Conservation (phyloP, 176 grass and related monocot species). For the Paspalum vaginatum region DNA sequence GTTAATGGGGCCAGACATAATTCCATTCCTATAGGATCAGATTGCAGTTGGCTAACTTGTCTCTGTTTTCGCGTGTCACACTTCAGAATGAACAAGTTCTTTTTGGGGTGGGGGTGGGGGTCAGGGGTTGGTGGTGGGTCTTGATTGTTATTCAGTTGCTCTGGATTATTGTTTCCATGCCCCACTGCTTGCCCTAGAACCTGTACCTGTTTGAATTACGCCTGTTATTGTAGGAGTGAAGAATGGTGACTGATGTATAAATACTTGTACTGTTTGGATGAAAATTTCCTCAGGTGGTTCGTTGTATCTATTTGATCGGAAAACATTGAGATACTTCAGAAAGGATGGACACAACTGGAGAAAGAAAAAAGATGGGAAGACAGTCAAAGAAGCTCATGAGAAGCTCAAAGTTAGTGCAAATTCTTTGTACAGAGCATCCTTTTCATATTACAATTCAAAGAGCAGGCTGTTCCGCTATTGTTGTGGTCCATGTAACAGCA, state of each 20-base stretch:
- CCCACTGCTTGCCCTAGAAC: not conserved
- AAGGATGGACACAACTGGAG: constrained; percentile 91
- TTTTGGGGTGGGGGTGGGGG: no score
- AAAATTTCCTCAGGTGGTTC: constrained; percentile 65
- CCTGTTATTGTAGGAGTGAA: not conserved
- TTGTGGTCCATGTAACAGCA: constrained; percentile 9
- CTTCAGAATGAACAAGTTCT: not conserved
- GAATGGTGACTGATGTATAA: not conserved
- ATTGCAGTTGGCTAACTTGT: constrained; percentile 11
- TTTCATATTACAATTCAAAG: not conserved
- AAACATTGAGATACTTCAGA: constrained; percentile 92
- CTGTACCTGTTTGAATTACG: constrained; percentile 10
- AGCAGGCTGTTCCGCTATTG: constrained; percentile 5
- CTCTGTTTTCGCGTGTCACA: not conserved
- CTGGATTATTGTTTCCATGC: no score
- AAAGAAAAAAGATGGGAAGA: constrained; percentile 90
- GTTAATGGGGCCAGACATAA: not conserved
- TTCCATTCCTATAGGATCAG: not conserved
- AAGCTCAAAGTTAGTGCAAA: constrained; percentile 66
- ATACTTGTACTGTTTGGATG: constrained; percentile 7
- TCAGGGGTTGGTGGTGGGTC: no score
- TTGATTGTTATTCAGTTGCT: no score
- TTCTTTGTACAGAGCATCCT: constrained; percentile 15
- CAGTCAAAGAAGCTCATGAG: constrained; percentile 91
- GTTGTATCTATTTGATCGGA: constrained; percentile 82